These are phyloP conservation scores for Pichia ethanolica DNA, from an alignment of 805 yeast species.

Conservation along the genomic window DNA sequence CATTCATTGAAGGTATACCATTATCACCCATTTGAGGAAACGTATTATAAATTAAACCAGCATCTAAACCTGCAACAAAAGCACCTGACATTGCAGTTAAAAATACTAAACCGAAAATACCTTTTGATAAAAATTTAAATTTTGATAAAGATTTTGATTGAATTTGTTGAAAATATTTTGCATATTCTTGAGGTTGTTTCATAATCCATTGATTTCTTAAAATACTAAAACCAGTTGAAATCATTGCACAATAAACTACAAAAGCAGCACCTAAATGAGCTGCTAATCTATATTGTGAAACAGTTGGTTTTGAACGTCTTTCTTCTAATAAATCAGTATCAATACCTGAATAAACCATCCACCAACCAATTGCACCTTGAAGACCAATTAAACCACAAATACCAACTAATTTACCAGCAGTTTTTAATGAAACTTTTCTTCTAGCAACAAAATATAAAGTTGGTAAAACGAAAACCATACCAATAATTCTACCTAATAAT, in stretches of 20 bases:
- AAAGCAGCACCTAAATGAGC: constrained; percentile 94
- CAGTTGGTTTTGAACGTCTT: constrained; percentile 92
- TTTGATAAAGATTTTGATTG: constrained; percentile 52
- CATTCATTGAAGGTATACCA: constrained; percentile 65
- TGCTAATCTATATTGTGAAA: constrained; percentile 88
- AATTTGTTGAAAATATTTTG: constrained; percentile 48
- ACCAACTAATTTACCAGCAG: constrained; percentile 60
- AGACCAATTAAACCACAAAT: constrained; percentile 75
- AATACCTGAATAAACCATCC: constrained; percentile 98
- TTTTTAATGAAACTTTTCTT: constrained; percentile 57
- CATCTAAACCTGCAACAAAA: constrained; percentile 96
- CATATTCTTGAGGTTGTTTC: constrained; percentile 53
- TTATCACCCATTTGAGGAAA: constrained; percentile 96
- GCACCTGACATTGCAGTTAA: constrained; percentile 96
- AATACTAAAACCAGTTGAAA: constrained; percentile 84
- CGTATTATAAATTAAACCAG: constrained; percentile 91
- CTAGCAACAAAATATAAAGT: constrained; percentile 72
- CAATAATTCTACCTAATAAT: constrained; percentile 85
- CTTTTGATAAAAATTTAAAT: constrained; percentile 48
- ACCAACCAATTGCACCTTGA: constrained; percentile 98
- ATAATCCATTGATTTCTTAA: constrained; percentile 67
- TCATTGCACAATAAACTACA: constrained; percentile 76
- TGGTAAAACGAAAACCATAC: constrained; percentile 74
- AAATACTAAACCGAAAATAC: constrained; percentile 63
- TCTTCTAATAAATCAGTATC: constrained; percentile 71